Evolutionary conservation across 345 rosid genomes (phyloP), one percentile per base, ranked within the genome.

Genomic region (Barbarea vulgaris): DNA sequence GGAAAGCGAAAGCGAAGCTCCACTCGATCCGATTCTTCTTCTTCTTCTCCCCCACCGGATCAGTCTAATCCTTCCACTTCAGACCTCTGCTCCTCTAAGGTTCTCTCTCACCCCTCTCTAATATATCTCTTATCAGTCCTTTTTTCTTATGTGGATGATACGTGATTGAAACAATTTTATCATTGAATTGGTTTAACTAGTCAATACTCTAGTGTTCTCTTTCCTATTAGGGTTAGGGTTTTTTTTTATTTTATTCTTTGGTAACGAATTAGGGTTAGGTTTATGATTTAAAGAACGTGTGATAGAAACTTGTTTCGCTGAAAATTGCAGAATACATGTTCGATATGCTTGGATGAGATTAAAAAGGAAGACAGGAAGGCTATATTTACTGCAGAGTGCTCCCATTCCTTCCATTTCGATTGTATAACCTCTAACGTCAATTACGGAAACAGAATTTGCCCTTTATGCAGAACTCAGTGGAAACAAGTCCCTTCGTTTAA

Each of bases 341-440:
- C 96, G 56, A 90, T 94, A 77, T 94, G 98, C 82, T 83, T 90
- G 68, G 79, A 82, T 66, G 78, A 80, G 75, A 87, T 91, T 58
- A 88, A 80, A 72, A 84, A 87, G 56, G 91, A 92, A 48, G 85
- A 75, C 10, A 95, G 97, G 63, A 93, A 83, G 63, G 97, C 97
- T 11, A 88, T 91, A 42, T 94, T 94, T 69, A 94, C 96, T 3
- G 97, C 98, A 25, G 98, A 93, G 77, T 91, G 98, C 47, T 86
- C 97, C 10, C 98, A 94, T 80, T 87, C 97, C n/a, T 94, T 94
- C 79, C 98, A 94, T 73, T 91, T 94, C 78, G 89, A 85, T 46
- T 94, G 98, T 83, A 94, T 94, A 67, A 78, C 92, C 58, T 79
- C 93, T 19, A 91, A 87, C 70, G 98, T 90, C 15, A 86, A 85